These are phyloP conservation scores for Silene coronaria DNA, from an alignment of 179 eudicot species.

Conservation along the genomic window DNA sequence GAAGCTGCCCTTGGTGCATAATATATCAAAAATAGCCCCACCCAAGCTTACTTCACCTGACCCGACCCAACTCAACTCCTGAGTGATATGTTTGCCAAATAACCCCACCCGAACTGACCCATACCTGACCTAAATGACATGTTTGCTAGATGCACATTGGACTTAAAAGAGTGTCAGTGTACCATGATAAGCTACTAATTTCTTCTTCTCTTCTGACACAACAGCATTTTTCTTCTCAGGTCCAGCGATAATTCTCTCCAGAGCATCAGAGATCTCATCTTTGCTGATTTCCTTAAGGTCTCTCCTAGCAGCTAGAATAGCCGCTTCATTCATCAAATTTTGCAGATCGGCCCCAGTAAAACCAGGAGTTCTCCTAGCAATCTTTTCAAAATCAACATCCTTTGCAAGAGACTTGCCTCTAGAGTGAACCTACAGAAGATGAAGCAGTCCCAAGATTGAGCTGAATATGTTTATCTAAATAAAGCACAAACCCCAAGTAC, in stretches of 20 bases:
- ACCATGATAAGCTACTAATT: conserved; percentile 97
- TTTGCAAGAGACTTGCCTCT: conserved; percentile 94
- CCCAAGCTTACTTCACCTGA: too few species aligned
- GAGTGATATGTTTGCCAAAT: too few species aligned
- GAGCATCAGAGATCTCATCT: conserved; percentile 95
- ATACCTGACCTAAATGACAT: neutral
- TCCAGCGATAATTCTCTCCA: conserved; percentile 97
- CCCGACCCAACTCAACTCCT: too few species aligned
- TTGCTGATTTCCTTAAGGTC: conserved; percentile 99
- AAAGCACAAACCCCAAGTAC: neutral
- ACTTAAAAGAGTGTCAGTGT: neutral
- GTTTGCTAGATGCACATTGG: neutral
- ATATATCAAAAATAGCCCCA: too few species aligned
- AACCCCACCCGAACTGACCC: too few species aligned
- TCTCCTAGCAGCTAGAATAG: conserved; percentile 95
- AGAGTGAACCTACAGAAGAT: conserved; percentile 66
- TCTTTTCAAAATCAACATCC: conserved; percentile 91
- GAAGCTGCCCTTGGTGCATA: too few species aligned
- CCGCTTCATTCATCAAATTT: conserved; percentile 99
- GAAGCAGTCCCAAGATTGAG: conserved; percentile 8
- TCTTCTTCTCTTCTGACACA: conserved; percentile 98
- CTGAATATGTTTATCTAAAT: conserved; percentile 1
- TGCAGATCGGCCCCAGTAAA: conserved; percentile 98
- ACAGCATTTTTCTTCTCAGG: conserved; percentile 99
- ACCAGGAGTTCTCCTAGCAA: conserved; percentile 96